Evolutionary conservation across 176 grass and related monocot species (phyloP), one percentile per base, ranked within the genome.

Genomic region (Saccharum spontaneum): DNA sequence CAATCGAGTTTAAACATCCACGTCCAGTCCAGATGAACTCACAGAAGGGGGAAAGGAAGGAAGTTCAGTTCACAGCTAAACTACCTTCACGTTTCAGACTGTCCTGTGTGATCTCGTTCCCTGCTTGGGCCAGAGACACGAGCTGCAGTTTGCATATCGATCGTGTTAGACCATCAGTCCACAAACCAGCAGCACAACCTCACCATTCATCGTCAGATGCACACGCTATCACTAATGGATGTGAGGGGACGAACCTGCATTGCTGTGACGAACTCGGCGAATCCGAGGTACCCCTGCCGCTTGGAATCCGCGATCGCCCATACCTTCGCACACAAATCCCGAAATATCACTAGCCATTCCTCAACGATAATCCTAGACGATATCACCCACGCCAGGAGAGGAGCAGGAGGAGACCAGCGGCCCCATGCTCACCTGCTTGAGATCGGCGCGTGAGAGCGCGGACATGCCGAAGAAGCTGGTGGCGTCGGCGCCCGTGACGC

Each of bases 241-340:
- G 17, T 18, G 20, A 40, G 12, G 26, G 41, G 33, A 23, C 10
- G 38, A 52, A 90, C 96, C 93, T 95, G 91, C 96, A 98, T 95
- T 45, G 96, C 81, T 45, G 83, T n/a, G 69, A 95, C 81, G 75
- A 98, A 98, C 88, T 98, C 96, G 20, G 41, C 79, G 43, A 98
- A 86, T 13, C 96, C 93, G 57, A 98, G 87, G 84, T 66, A 98
- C 77, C 96, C 96, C 86, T 98, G 96, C 41, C 95, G 87, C 82
- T 90, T 98, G 80, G 91, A 81, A 84, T 95, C 96, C 4, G 86
- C 83, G 72, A 98, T 90, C 9, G 93, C 96, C 96, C 96, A 98
- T 2, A 95, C 93, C 96, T 98, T 90, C 39, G 41, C 33, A 78
- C 26, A 15, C 67, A 67, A 84, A 48, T 75, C 18, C 38, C 46